Base-by-base conservation (phyloP, 805 yeast species). In the Nakazawaea sp. region DNA sequence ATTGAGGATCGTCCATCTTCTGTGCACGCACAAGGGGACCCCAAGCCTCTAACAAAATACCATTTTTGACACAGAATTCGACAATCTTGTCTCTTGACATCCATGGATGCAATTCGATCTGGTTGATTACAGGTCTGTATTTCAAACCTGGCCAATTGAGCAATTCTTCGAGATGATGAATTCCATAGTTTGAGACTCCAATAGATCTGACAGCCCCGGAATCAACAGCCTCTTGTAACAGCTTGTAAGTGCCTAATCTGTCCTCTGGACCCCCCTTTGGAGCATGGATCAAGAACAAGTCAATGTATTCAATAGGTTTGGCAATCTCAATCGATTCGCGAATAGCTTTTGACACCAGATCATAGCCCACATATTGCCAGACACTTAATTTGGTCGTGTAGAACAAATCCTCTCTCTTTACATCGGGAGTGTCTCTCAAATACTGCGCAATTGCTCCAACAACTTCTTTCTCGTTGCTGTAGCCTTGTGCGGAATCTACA, bases 151-250 rank as follows among this genome's bases (percentile, higher is more conserved):
- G 57, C 66, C 74, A 71, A 4, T 50, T 51, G 29, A 69, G 50
- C 19, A 80, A 53, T 52, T 78, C 82, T 46, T 74, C 56, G 19
- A 80, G 49, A 49, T 78, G 84, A 32, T 65, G 64, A 16, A 60
- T 52, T n/a, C 83, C 83, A 49, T 66, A 78, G 55, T 78, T 79
- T 24, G 83, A 75, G 6, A 80, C 83, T 18, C 86, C 87, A 37
- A 80, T 71, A 32, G 61, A 61, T 44, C 62, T 66, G 20, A 77
- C 65, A 32, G 51, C 57, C 12, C 81, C 82, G 5, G 56, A 53
- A 20, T 56, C 69, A 7, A 70, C 78, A 4, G 69, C 68, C 40
- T 75, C 75, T 52, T 78, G 75, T 47, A 78, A 59, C 6, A 78
- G 80, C 39, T 58, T 51, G 68, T 75, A 80, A 4, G 75, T 62